Evolutionary conservation across 306 rosid genomes (phyloP).

Genomic region (Cucurbita pepo): DNA sequence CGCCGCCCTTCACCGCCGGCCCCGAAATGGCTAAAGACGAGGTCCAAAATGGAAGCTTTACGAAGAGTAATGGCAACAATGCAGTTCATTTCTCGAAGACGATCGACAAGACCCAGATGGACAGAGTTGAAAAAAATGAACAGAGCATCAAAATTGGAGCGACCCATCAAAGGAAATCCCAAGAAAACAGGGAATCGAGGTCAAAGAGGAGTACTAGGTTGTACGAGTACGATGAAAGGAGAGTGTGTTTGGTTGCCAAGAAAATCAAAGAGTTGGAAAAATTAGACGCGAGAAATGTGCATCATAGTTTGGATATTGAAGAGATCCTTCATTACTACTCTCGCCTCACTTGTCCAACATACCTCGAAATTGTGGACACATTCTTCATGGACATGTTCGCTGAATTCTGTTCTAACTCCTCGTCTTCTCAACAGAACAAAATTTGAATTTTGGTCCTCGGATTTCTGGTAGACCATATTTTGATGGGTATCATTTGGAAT

Average conservation of each 20-base stretch:
- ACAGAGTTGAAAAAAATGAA: slow-evolving; percentile 11
- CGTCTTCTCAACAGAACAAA: slow-evolving; percentile 19
- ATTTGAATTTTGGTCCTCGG: background rate
- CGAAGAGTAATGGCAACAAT: background rate
- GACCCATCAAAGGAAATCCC: slow-evolving; percentile 10
- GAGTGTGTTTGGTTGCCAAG: slow-evolving; percentile 30
- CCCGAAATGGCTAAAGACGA: background rate
- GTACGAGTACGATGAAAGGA: slow-evolving; percentile 1
- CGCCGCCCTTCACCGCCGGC: background rate
- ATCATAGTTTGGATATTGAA: slow-evolving; percentile 69
- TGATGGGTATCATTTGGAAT: background rate
- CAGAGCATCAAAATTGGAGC: slow-evolving; percentile 7
- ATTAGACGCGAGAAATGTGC: slow-evolving; percentile 55
- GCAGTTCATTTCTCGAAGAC: background rate
- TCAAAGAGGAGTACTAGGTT: background rate
- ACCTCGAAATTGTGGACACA: slow-evolving; percentile 65
- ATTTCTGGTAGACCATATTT: background rate
- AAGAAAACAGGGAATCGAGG: slow-evolving; percentile 7
- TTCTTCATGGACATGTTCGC: slow-evolving; percentile 60
- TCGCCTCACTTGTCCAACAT: slow-evolving; percentile 59
- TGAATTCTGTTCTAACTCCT: slow-evolving; percentile 30
- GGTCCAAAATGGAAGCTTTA: background rate
- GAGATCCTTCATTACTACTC: slow-evolving; percentile 87
- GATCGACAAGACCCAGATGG: background rate
- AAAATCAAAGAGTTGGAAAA: slow-evolving; percentile 70